A percentile compares a stretch with the other conserved stretches of the same genome.
These are phyloP conservation scores for Verticillium tricorpus DNA, from an alignment of 2,329 filamentous ascomycete species.

Conservation along the genomic window DNA sequence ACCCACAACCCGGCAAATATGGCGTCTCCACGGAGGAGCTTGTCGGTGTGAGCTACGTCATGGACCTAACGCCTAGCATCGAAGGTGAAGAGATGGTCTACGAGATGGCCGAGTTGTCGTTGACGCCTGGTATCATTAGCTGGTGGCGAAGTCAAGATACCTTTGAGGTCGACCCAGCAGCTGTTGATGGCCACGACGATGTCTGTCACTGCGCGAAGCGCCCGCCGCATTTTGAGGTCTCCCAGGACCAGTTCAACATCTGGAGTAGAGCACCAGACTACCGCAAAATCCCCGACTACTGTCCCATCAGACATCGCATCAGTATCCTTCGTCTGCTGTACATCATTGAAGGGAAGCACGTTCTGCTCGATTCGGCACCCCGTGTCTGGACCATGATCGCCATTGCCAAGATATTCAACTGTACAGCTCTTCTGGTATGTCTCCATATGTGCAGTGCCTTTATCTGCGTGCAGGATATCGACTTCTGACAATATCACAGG, in stretches of 20 bases:
- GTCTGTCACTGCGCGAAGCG: slow-evolving; percentile 25
- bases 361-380: slow-evolving; percentile 58
- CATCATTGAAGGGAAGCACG: slow-evolving; percentile 48
- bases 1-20: background rate
- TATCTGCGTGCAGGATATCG: background rate
- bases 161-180: slow-evolving; percentile 22
- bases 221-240: background rate
- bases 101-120: slow-evolving; percentile 52
- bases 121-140: slow-evolving; percentile 48
- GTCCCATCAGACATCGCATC: slow-evolving; percentile 56
- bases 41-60: slow-evolving; percentile 47
- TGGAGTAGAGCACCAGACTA: slow-evolving; percentile 16
- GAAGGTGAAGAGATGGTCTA: slow-evolving; percentile 61
- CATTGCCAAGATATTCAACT: slow-evolving; percentile 56
- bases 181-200: slow-evolving; percentile 38
- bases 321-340: slow-evolving; percentile 60
- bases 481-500: slow-evolving; percentile 17
- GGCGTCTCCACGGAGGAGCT: background rate
- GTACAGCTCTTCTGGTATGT: slow-evolving; percentile 29
- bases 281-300: slow-evolving; percentile 53
- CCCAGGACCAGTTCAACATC: background rate
- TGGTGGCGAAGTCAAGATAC: slow-evolving; percentile 44
- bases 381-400: slow-evolving; percentile 64
- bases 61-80: slow-evolving; percentile 59
- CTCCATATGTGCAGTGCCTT: background rate